Evolutionary conservation across 768 basidiomycete species (phyloP).

Genomic region (Tricholomella constricta): DNA sequence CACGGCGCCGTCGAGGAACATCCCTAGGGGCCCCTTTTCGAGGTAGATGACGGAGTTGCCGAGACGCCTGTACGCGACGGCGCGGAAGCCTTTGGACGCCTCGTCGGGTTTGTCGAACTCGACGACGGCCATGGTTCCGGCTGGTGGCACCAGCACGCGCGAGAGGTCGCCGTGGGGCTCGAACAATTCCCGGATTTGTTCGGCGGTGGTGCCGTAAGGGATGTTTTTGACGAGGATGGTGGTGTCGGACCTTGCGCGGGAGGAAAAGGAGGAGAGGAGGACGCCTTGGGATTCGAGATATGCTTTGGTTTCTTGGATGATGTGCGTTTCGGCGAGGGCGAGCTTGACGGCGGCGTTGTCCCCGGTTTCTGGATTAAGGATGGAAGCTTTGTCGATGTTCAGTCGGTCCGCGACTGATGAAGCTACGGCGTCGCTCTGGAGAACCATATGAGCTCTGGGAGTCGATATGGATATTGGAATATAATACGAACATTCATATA

Average conservation of each 20-base stretch:
- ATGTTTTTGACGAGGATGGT: slow-evolving; percentile 95
- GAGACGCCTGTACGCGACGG: slow-evolving; percentile 82
- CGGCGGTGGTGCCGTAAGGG: slow-evolving; percentile 80
- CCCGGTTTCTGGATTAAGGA: slow-evolving; percentile 78
- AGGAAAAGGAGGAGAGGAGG: slow-evolving; percentile 57
- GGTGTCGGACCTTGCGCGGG: slow-evolving; percentile 67
- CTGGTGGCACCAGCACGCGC: slow-evolving; percentile 57
- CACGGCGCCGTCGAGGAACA: slow-evolving; percentile 62
- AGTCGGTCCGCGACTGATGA: slow-evolving; percentile 89
- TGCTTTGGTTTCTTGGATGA: slow-evolving; percentile 92
- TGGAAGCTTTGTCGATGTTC: slow-evolving; percentile 82
- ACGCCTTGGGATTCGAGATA: slow-evolving; percentile 84
- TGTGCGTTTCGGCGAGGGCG: slow-evolving; percentile 93
- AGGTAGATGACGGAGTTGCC: slow-evolving; percentile 91
- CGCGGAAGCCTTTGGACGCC: slow-evolving; percentile 75
- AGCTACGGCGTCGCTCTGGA: slow-evolving; percentile 89
- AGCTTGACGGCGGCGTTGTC: slow-evolving; percentile 89
- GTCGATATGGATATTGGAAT: slow-evolving; percentile 10
- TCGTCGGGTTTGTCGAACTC: slow-evolving; percentile 77
- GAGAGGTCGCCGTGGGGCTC: slow-evolving; percentile 68
- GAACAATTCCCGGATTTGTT: slow-evolving; percentile 81
- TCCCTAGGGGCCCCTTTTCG: slow-evolving; percentile 86
- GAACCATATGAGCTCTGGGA: slow-evolving; percentile 18
- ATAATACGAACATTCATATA: slow-evolving; percentile 91
- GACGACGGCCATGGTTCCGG: slow-evolving; percentile 91